Base-by-base conservation (phyloP, 2,329 filamentous ascomycete species). In the Cladophialophora psammophila region DNA sequence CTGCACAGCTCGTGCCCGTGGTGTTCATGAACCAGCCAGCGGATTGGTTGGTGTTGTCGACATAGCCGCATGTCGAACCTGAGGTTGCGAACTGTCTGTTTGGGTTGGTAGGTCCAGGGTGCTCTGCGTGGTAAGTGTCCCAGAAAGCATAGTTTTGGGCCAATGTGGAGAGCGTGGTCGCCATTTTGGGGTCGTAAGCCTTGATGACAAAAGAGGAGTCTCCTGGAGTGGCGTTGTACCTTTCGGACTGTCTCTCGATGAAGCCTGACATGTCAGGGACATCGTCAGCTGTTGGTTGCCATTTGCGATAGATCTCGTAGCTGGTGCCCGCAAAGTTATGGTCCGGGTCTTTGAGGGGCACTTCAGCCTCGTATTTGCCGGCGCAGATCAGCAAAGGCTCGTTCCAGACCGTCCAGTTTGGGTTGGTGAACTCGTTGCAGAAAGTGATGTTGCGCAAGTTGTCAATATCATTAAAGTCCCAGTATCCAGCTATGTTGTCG, bases 221-320 rank as follows among this genome's bases (percentile, higher is more conserved):
- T 56, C 64, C 63, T 5, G 67, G 67, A 6, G 67, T 69, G 13
- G 67, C 55, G 38, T 64, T 69, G 67, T 69, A 69, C 52, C 40
- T 64, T 34, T 69, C 67, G 3, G 67, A 69, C 32, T 69, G 67
- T 36, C 67, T 50, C 53, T 69, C 67, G 35, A 69, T 69, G 64
- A 69, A 69, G n/a, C 67, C 67, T 1, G 63, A 66, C 67, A 69
- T 69, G 55, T 64, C 64, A 5, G 67, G 67, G 10, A 63, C 58
- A 12, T 69, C 67, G 35, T 60, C 61, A 1, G n/a, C 34, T 5
- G 63, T 64, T 2, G 67, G 67, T 10, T 69, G n/a, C 67, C 67
- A 69, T 61, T 69, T 69, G 55, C 67, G 67, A 45, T 69, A 69
- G 64, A 69, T 69, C 52, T 69, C 63, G 52, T 69, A 69, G 57